Percentiles rank a stretch among this genome's conserved stretches.
Conservation (phyloP, 2,329 filamentous ascomycete species). For the Sarocladium brachiariae region DNA sequence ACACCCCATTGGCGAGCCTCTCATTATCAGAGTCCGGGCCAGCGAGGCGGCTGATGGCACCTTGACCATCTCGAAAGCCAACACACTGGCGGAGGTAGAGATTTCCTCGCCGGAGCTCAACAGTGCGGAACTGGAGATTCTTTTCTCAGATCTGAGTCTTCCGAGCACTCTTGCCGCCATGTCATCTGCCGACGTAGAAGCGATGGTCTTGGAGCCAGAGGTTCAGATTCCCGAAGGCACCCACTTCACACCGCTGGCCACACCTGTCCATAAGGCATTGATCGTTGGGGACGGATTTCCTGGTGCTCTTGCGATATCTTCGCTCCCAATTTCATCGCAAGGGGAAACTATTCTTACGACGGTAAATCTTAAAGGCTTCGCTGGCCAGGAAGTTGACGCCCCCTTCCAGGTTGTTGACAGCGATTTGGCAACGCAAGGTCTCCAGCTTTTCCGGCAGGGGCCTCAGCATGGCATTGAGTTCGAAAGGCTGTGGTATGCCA, state of each 20-base stretch:
- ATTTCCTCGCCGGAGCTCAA: conserved; percentile 58
- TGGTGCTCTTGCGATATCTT: conserved; percentile 51
- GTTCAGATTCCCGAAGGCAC: conserved; percentile 50
- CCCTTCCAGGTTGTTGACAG: conserved; percentile 57
- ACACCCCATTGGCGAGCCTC: conserved; percentile 41
- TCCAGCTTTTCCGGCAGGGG: conserved; percentile 62
- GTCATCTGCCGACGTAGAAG: conserved; percentile 22
- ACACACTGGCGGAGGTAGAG: conserved; percentile 49
- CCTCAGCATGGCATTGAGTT: conserved; percentile 64
- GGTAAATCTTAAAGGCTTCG: conserved; percentile 48
- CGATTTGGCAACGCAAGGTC: conserved; percentile 51
- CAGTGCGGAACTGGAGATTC: conserved; percentile 56
- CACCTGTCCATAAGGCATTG: conserved; percentile 78
- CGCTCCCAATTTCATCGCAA: conserved; percentile 33
- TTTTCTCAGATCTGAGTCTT: conserved; percentile 45
- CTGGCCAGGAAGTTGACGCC: conserved; percentile 26
- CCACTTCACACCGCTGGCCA: conserved; percentile 59
- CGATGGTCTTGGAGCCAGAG: conserved; percentile 9
- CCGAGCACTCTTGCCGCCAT: conserved; percentile 16
- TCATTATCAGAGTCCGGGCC: conserved; percentile 53
- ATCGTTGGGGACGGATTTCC: conserved; percentile 66
- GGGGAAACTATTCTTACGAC: conserved; percentile 43
- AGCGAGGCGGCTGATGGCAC: conserved; percentile 21
- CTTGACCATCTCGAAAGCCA: conserved; percentile 22
- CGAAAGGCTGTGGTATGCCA: conserved; percentile 66